These are phyloP conservation scores for Sungouiozyma ichnusensis DNA, from an alignment of 805 yeast genomes.

Conservation along the genomic window DNA sequence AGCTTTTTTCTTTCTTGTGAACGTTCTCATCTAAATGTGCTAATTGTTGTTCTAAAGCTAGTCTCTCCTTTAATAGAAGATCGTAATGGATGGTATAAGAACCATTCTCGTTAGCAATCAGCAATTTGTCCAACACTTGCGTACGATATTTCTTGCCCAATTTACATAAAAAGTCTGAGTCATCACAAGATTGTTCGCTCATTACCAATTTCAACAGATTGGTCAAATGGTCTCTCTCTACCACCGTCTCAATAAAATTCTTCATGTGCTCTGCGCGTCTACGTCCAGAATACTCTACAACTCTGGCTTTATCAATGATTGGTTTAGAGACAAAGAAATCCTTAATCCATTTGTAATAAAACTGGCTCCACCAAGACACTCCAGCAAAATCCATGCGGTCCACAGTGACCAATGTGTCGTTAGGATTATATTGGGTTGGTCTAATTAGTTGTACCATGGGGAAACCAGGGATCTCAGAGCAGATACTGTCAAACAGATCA, in stretches of 20 bases:
- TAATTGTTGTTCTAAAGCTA: not conserved
- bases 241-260: constrained; percentile 36
- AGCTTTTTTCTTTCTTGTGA: not conserved
- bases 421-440: constrained; percentile 23
- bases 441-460: constrained; percentile 55
- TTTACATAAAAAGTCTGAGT: constrained; percentile 4
- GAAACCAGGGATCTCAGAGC: constrained; percentile 37
- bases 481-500: constrained; percentile 23
- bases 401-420: not conserved
- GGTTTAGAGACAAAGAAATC: constrained; percentile 7
- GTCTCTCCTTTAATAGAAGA: not conserved
- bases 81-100: not conserved
- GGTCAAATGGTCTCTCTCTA: constrained; percentile 3
- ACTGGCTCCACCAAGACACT: constrained; percentile 2
- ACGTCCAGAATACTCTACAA: constrained; percentile 47
- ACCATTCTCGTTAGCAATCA: not conserved
- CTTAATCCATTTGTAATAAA: constrained; percentile 1
- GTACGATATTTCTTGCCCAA: constrained; percentile 10
- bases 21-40: not conserved
- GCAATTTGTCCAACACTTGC: constrained; percentile 9
- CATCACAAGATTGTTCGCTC: not conserved
- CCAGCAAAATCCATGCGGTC: not conserved
- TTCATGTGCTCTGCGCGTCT: constrained; percentile 40
- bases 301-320: constrained; percentile 25
- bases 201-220: not conserved